These are phyloP conservation scores for Lodderomyces margitis DNA, from an alignment of 1,139 yeast genomes.

Conservation along the genomic window DNA sequence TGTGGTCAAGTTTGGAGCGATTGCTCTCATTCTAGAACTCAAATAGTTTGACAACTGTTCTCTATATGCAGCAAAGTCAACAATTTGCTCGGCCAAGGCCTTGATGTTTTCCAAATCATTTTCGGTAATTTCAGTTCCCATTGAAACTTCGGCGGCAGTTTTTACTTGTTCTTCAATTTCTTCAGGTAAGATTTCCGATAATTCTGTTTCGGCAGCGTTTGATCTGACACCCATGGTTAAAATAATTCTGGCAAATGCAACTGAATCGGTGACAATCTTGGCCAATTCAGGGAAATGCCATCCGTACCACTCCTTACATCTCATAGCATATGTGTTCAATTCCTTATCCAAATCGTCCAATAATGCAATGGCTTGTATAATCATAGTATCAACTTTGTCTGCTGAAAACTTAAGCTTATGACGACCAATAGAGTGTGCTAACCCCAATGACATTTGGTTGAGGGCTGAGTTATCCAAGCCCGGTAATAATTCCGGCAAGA, in stretches of 20 bases:
- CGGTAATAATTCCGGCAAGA: constrained; percentile 89
- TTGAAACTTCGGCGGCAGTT: constrained; percentile 90
- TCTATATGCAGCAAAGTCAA: constrained; percentile 90
- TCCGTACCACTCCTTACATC: constrained; percentile 99
- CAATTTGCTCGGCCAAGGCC: constrained; percentile 92
- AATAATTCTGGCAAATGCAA: constrained; percentile 89
- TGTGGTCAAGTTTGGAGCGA: constrained; percentile 96
- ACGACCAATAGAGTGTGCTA: constrained; percentile 97
- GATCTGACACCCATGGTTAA: constrained; percentile 94
- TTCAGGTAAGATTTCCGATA: constrained; percentile 90
- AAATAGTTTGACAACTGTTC: constrained; percentile 83
- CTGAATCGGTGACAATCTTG: constrained; percentile 90
- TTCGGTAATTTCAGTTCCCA: constrained; percentile 98
- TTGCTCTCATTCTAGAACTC: constrained; percentile 93
- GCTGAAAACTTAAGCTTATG: constrained; percentile 96
- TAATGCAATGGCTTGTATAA: constrained; percentile 96
- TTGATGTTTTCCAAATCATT: constrained; percentile 88
- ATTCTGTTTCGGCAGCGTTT: constrained; percentile 84
- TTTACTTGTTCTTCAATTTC: constrained; percentile 80
- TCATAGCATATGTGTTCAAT: constrained; percentile 96
- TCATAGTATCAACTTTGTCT: constrained; percentile 97
- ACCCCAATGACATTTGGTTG: constrained; percentile 93
- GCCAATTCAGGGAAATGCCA: constrained; percentile 99
- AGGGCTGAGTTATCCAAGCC: constrained; percentile 84
- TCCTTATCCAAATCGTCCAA: constrained; percentile 97